phyloP scores from a whole-genome alignment of 352 stramenopile species.

The Phytophthora brassicae region DNA sequence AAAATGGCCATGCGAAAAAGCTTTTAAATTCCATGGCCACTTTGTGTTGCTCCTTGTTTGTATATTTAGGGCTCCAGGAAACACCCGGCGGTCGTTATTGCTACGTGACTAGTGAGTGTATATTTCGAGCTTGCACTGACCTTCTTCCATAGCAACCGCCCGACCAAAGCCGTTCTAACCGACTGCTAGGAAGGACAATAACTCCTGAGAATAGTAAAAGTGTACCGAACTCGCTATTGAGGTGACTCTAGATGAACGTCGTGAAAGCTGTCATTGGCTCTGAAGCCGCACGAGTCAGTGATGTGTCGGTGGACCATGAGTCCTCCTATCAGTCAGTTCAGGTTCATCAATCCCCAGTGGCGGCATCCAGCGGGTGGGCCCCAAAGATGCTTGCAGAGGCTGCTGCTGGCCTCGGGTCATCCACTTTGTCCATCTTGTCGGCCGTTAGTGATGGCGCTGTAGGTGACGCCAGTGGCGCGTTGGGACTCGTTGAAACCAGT shows the following conservation, averaged over 20 bases:
- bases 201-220: background rate
- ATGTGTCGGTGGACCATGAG: slow-evolving; percentile 33
- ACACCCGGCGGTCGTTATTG: slow-evolving; percentile 21
- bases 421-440: slow-evolving; percentile 30
- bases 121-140: slow-evolving; percentile 18
- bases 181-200: background rate
- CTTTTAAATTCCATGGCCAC: slow-evolving; percentile 8
- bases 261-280: slow-evolving; percentile 20
- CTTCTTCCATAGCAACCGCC: slow-evolving; percentile 22
- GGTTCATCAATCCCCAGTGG: slow-evolving; percentile 20
- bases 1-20: too few species aligned
- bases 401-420: slow-evolving; percentile 27
- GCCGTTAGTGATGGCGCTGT: slow-evolving; percentile 18
- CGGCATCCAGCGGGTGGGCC: slow-evolving; percentile 18
- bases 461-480: slow-evolving; percentile 15
- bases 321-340: slow-evolving; percentile 28
- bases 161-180: slow-evolving; percentile 7
- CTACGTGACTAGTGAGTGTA: slow-evolving; percentile 11
- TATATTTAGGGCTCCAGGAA: slow-evolving; percentile 30
- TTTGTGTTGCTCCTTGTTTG: slow-evolving; percentile 14
- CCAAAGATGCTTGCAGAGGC: slow-evolving; percentile 34
- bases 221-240: background rate
- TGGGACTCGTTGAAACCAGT: slow-evolving; percentile 43
- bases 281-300: slow-evolving; percentile 20
- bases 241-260: slow-evolving; percentile 24